Conservation (phyloP, 768 basidiomycete species). For the Tricholoma sp. region DNA sequence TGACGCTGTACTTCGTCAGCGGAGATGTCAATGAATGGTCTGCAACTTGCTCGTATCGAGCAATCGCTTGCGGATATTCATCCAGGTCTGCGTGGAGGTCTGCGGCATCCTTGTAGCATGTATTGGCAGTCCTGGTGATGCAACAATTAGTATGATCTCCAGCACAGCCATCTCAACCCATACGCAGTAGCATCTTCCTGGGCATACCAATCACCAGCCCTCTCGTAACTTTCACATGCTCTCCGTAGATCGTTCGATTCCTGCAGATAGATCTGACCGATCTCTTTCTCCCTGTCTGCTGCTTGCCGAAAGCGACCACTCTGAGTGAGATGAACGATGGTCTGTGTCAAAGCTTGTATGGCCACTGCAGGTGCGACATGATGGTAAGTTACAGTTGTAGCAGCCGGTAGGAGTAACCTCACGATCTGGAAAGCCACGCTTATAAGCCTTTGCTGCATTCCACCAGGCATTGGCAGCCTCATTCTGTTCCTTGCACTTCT, state of each 20-base stretch:
- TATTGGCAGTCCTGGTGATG: conserved; percentile 85
- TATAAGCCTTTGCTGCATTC: conserved; percentile 96
- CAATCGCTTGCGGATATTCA: conserved; percentile 79
- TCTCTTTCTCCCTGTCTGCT: conserved; percentile 96
- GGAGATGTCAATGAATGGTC: conserved; percentile 72
- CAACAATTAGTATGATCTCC: neutral
- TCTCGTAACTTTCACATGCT: conserved; percentile 86
- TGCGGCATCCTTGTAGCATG: conserved; percentile 94
- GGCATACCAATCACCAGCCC: conserved; percentile 96
- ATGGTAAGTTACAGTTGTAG: conserved; percentile 12
- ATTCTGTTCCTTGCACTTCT: conserved; percentile 79
- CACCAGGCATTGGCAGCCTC: conserved; percentile 99
- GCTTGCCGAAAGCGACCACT: conserved; percentile 94
- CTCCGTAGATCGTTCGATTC: conserved; percentile 73
- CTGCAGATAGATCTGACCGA: conserved; percentile 89
- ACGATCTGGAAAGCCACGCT: conserved; percentile 83
- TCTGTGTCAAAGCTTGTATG: conserved; percentile 78
- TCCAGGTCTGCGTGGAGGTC: conserved; percentile 90
- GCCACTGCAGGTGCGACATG: conserved; percentile 57
- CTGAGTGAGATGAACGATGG: conserved; percentile 77
- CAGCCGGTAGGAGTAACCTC: conserved; percentile 20
- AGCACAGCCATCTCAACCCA: conserved; percentile 21
- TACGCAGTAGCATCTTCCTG: conserved; percentile 96
- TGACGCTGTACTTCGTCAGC: conserved; percentile 97
- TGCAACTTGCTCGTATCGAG: conserved; percentile 88